Percentiles rank a stretch among this genome's conserved stretches.
phyloP scores from a whole-genome alignment of 768 basidiomycete genomes.

The Amanita brunnescens region DNA sequence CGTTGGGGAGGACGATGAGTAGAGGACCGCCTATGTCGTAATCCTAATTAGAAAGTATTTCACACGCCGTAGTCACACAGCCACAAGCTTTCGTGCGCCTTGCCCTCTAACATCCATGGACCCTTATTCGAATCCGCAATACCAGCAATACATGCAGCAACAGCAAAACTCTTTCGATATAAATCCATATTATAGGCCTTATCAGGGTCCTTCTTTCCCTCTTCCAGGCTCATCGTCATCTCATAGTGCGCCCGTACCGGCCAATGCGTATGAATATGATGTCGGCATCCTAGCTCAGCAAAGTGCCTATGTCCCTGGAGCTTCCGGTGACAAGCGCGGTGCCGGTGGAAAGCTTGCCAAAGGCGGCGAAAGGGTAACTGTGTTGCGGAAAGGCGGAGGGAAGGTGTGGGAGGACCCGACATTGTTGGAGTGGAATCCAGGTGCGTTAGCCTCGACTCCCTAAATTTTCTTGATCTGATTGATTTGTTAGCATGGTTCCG shows the following conservation, averaged over 20 bases:
- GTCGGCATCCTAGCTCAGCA: constrained; percentile 87
- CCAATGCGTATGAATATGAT: constrained; percentile 89
- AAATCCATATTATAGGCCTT: constrained; percentile 78
- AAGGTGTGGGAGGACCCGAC: constrained; percentile 99
- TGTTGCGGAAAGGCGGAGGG: constrained; percentile 90
- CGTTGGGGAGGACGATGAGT: constrained; percentile 21
- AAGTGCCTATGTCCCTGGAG: constrained; percentile 87
- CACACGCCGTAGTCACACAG: not conserved
- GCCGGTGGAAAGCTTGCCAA: constrained; percentile 81
- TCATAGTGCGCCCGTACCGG: constrained; percentile 72
- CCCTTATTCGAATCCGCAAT: constrained; percentile 34
- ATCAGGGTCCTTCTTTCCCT: constrained; percentile 67
- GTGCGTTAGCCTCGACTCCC: constrained; percentile 41
- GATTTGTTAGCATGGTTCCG: constrained; percentile 81
- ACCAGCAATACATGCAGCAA: constrained; percentile 45
- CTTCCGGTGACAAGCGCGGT: constrained; percentile 82
- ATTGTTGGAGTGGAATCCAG: constrained; percentile 93
- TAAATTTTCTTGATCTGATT: not conserved
- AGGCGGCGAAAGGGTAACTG: constrained; percentile 88
- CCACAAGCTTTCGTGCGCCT: not conserved
- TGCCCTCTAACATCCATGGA: constrained; percentile 27
- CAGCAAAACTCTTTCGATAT: constrained; percentile 51
- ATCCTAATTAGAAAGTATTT: constrained; percentile 7
- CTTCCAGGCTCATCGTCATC: constrained; percentile 56
- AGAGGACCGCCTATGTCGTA: not conserved